phyloP scores from a whole-genome alignment of 768 basidiomycete species.

The Pleurotus salmoneostramineus region DNA sequence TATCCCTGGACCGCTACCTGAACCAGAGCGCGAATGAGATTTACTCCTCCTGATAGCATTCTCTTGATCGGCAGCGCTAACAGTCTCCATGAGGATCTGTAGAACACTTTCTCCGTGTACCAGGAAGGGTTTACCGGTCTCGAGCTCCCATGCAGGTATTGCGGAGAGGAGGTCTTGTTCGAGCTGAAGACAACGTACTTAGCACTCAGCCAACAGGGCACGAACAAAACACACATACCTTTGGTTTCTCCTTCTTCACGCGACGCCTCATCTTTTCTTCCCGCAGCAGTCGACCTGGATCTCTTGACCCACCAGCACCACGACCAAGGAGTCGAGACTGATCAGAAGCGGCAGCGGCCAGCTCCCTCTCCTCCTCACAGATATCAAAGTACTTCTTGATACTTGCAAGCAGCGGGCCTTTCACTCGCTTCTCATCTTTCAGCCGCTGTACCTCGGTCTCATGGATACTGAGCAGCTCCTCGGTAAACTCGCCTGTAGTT shows the following conservation, averaged over 20 bases:
- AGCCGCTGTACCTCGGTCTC: constrained; percentile 81
- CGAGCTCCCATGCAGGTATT: constrained; percentile 86
- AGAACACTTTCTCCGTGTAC: constrained; percentile 83
- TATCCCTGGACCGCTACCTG: constrained; percentile 36
- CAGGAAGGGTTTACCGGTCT: constrained; percentile 69
- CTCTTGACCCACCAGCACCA: constrained; percentile 55
- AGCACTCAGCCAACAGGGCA: background rate
- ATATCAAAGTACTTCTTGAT: constrained; percentile 91
- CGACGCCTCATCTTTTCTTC: constrained; percentile 98
- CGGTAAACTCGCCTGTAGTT: constrained; percentile 74
- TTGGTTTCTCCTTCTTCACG: constrained; percentile 88
- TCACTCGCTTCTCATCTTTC: constrained; percentile 77
- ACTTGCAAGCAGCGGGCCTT: constrained; percentile 68
- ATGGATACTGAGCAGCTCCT: constrained; percentile 81
- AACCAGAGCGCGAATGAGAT: constrained; percentile 39
- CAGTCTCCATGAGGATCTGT: constrained; percentile 68
- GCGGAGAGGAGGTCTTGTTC: constrained; percentile 79
- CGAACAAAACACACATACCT: constrained; percentile 46
- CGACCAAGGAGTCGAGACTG: constrained; percentile 75
- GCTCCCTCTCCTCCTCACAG: constrained; percentile 83
- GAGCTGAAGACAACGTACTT: constrained; percentile 44
- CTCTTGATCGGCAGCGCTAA: constrained; percentile 76
- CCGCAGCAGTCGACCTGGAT: constrained; percentile 80
- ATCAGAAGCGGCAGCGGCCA: constrained; percentile 77
- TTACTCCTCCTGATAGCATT: constrained; percentile 51